Base-by-base conservation (phyloP, 345 rosid species). In the Euphorbia lathyris region DNA sequence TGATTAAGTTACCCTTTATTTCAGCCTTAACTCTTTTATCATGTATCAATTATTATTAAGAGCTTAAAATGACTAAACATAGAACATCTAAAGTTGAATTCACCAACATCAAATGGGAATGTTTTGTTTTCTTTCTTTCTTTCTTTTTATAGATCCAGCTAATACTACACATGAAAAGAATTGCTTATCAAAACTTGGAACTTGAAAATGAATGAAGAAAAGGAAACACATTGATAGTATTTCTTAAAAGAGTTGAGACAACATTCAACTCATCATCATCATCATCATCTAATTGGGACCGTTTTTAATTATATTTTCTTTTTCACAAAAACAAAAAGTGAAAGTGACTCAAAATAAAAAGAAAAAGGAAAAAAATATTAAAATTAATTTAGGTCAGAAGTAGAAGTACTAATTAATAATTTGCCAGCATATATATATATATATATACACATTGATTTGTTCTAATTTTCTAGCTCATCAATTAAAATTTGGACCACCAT, bases 261-360 rank as follows among this genome's bases (percentile, higher is more conserved):
- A 80, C 72, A 70, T 76, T 74, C 80, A 74, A 36, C 52, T 36
- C 75, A 74, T 67, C 69, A 67, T 83, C 48, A 16, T 36, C 75
- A 74, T 67, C 69, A 67, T 83, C 48, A 16, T 32, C 66, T 55
- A 45, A 45, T 26, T 17, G 69, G 86, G 86, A 80, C 86, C 89
- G 76, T 62, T 68, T 69, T 22, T 45, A 45, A 45, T 45, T 45
- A 78, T 76, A 36, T 67, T 22, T 72, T 74, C 23, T 61, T 69
- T 73, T 62, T 3, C 5, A 50, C 7, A 36, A 73, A 55, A 75
- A 64, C 55, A 48, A 52, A 63, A 78, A 25, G 71, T 42, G 23
- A 77, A 72, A 69, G 71, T 25, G 68, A 70, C 63, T 10, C 51
- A 52, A 76, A 62, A 66, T 30, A 57, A 29, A 69, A 63, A 10